Evolutionary conservation across 1,139 yeast species (phyloP).

Genomic region (Yamadazyma dendronema): DNA sequence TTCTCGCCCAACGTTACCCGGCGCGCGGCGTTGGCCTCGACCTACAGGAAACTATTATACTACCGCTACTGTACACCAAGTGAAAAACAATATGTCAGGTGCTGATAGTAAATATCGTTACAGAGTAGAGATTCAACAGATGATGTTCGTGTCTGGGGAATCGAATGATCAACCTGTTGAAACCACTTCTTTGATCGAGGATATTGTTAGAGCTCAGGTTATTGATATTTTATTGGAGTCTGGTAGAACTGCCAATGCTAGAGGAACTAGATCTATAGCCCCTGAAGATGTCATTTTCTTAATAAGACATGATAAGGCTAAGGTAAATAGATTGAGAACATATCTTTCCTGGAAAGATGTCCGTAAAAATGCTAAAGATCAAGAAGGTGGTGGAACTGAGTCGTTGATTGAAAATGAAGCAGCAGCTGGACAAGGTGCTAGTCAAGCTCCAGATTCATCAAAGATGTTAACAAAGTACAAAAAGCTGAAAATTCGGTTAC

Average conservation of each 20-base stretch:
- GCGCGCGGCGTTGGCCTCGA: neutral
- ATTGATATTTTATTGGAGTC: constrained; percentile 83
- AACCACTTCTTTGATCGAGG: constrained; percentile 89
- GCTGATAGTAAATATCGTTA: constrained; percentile 63
- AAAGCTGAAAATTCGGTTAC: constrained; percentile 77
- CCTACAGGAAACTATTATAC: neutral
- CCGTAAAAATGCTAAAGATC: constrained; percentile 94
- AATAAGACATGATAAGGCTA: constrained; percentile 91
- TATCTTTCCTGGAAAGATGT: constrained; percentile 97
- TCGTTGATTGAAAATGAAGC: constrained; percentile 42
- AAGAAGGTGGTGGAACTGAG: constrained; percentile 80
- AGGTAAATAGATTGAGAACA: constrained; percentile 85
- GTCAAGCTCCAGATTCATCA: constrained; percentile 44
- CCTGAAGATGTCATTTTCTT: constrained; percentile 93
- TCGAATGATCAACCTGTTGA: constrained; percentile 91
- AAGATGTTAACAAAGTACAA: constrained; percentile 64
- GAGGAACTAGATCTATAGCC: constrained; percentile 84
- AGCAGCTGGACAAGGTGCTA: constrained; percentile 30
- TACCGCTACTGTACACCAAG: neutral
- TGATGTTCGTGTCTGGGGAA: constrained; percentile 99
- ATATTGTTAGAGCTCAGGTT: constrained; percentile 92
- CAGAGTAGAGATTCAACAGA: constrained; percentile 86
- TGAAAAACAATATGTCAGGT: constrained; percentile 8
- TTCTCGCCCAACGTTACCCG: constrained; percentile 7
- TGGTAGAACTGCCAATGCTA: constrained; percentile 67